These are phyloP conservation scores for Hanseniaspora vineae DNA, from an alignment of 805 yeast species.

Conservation along the genomic window DNA sequence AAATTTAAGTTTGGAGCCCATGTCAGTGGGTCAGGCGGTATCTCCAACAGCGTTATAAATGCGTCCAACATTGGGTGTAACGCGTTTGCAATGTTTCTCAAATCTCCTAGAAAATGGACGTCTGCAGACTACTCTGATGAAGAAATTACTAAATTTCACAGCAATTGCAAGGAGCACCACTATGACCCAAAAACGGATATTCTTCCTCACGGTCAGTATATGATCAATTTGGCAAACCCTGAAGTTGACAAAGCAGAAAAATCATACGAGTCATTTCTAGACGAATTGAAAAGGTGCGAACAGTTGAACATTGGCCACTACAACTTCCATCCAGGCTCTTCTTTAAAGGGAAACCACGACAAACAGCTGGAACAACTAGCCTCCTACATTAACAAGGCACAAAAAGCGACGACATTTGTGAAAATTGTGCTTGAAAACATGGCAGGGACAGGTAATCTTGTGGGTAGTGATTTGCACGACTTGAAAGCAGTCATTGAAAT, in stretches of 20 bases:
- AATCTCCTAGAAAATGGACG: slow-evolving; percentile 84
- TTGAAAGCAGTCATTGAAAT: slow-evolving; percentile 57
- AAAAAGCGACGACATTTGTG: slow-evolving; percentile 59
- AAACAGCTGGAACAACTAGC: slow-evolving; percentile 63
- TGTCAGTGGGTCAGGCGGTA: slow-evolving; percentile 71
- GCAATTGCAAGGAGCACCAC: slow-evolving; percentile 45
- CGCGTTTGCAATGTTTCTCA: slow-evolving; percentile 81
- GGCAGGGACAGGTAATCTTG: slow-evolving; percentile 93
- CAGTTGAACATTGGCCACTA: slow-evolving; percentile 70
- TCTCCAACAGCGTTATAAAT: slow-evolving; percentile 53
- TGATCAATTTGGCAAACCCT: slow-evolving; percentile 87
- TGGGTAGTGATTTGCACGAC: slow-evolving; percentile 74
- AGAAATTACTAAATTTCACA: slow-evolving; percentile 55
- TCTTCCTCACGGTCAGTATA: slow-evolving; percentile 90
- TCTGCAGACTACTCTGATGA: slow-evolving; percentile 61
- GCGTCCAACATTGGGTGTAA: slow-evolving; percentile 46
- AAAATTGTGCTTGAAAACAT: slow-evolving; percentile 88
- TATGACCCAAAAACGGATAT: slow-evolving; percentile 69
- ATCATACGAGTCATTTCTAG: slow-evolving; percentile 66
- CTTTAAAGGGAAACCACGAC: slow-evolving; percentile 56
- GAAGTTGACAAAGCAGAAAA: slow-evolving; percentile 66
- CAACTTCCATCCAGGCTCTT: slow-evolving; percentile 90
- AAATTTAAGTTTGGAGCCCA: slow-evolving; percentile 76
- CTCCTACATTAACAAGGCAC: slow-evolving; percentile 65
- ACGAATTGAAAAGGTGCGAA: slow-evolving; percentile 83